A percentile compares a stretch with the other conserved stretches of the same genome.
These are phyloP conservation scores for Backusella australiensis DNA, from an alignment of 192 early-diverging fungal genomes.

Conservation along the genomic window DNA sequence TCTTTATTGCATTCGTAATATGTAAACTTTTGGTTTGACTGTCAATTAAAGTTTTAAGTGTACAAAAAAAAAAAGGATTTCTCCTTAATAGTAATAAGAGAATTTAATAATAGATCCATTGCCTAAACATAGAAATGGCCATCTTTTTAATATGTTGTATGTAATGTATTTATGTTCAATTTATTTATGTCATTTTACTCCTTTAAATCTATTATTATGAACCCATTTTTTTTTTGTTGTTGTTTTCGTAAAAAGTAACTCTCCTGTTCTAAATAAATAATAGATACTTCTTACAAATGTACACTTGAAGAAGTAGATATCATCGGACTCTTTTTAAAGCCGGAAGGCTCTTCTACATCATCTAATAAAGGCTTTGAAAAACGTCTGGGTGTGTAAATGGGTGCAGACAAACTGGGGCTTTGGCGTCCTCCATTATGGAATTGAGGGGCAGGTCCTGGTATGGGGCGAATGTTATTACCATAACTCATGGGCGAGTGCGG, in stretches of 20 bases:
- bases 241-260: not conserved
- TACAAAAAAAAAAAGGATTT: not conserved
- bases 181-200: conserved; percentile 5
- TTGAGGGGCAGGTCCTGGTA: not conserved
- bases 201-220: not conserved
- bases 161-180: not conserved
- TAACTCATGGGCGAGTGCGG: not conserved
- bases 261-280: not conserved
- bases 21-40: not conserved
- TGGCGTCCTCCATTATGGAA: conserved; percentile 3
- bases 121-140: not conserved
- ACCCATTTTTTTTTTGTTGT: not conserved
- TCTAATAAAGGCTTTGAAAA: conserved; percentile 10
- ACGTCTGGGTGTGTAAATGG: not conserved
- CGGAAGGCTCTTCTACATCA: conserved; percentile 12
- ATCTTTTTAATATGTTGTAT: not conserved
- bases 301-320: conserved; percentile 13
- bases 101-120: not conserved
- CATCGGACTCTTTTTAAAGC: conserved; percentile 8
- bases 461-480: conserved; percentile 1
- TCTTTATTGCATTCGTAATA: too few species aligned
- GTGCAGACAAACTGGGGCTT: conserved; percentile 16
- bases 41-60: not conserved
- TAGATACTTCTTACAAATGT: not conserved
- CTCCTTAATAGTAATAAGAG: not conserved